phyloP scores from a whole-genome alignment of 1,139 yeast genomes.

The Pichia sp. region DNA sequence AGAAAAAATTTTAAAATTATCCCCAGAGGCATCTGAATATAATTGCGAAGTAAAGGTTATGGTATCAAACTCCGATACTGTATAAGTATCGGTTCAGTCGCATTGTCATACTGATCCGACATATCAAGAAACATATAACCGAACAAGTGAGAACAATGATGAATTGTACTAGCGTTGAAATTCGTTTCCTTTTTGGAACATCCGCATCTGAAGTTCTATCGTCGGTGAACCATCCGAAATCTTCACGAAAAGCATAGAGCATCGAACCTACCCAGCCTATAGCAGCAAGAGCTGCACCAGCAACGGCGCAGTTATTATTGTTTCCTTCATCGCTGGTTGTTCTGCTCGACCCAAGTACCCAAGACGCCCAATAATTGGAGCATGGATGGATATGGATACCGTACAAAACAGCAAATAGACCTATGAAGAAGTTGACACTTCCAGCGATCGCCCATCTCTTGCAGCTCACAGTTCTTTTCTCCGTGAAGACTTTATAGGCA shows the following conservation, averaged over 20 bases:
- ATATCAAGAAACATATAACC: neutral
- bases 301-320: constrained; percentile 1
- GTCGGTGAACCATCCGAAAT: neutral
- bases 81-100: neutral
- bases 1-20: constrained; percentile 1
- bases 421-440: neutral
- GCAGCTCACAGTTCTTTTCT: neutral
- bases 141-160: neutral
- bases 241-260: neutral
- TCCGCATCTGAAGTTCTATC: neutral
- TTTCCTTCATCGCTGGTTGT: too few species aligned
- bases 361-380: neutral
- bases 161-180: neutral
- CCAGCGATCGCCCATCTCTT: neutral
- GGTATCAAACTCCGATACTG: neutral
- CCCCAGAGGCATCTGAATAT: neutral
- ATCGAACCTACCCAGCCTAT: neutral
- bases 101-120: neutral
- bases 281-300: neutral
- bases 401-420: neutral
- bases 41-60: neutral
- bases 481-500: neutral
- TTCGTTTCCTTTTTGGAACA: neutral
- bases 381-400: neutral
- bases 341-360: too few species aligned